Evolutionary conservation across 805 yeast species (phyloP).

Genomic region (Saturnispora serradocipensis): DNA sequence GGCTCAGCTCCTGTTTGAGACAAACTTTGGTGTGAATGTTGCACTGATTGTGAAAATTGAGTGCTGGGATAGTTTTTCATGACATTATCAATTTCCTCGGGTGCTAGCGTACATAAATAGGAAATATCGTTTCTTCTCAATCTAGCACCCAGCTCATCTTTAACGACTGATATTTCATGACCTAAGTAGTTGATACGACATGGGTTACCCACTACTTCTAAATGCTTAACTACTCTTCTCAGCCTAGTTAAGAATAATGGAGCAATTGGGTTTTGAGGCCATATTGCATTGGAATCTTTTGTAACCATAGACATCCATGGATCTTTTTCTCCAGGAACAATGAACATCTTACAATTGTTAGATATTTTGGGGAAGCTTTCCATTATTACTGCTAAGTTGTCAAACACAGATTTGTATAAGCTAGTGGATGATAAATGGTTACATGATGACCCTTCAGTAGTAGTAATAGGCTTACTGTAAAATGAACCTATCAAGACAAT

Average conservation of each 20-base stretch:
- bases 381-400: slow-evolving; percentile 58
- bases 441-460: slow-evolving; percentile 41
- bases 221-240: slow-evolving; percentile 43
- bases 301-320: slow-evolving; percentile 80
- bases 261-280: slow-evolving; percentile 76
- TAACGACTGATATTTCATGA: slow-evolving; percentile 67
- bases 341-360: slow-evolving; percentile 46
- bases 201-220: slow-evolving; percentile 67
- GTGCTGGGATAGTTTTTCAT: neutral
- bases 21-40: neutral
- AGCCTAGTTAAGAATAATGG: slow-evolving; percentile 60
- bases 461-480: slow-evolving; percentile 50
- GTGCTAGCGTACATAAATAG: slow-evolving; percentile 31
- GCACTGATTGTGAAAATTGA: neutral
- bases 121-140: slow-evolving; percentile 61
- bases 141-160: slow-evolving; percentile 67
- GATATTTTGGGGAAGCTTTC: slow-evolving; percentile 49
- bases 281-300: slow-evolving; percentile 46
- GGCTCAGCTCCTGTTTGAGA: slow-evolving; percentile 8
- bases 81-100: slow-evolving; percentile 13
- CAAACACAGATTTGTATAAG: slow-evolving; percentile 59
- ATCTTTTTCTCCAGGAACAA: slow-evolving; percentile 86
- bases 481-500: slow-evolving; percentile 83
- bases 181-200: slow-evolving; percentile 66
- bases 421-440: slow-evolving; percentile 42